phyloP scores from a whole-genome alignment of 768 basidiomycete species.

The Pulveroboletus frians region DNA sequence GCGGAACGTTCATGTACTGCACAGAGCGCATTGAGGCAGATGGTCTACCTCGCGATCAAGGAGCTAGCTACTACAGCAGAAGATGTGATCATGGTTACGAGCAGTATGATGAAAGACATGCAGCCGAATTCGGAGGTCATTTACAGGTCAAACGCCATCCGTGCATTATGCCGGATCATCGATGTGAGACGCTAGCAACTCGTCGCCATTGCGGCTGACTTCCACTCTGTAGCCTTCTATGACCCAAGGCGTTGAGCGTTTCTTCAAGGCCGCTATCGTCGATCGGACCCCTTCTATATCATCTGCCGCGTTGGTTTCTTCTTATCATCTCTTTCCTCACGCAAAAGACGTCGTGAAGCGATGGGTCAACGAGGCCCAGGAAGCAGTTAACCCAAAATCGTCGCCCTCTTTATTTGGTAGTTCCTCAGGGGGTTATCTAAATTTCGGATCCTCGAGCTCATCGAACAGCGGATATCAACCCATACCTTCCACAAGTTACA shows the following conservation, averaged over 20 bases:
- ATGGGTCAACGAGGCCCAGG: conserved; percentile 99
- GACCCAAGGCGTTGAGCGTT: conserved; percentile 97
- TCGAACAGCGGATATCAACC: conserved; percentile 65
- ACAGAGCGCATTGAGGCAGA: conserved; percentile 92
- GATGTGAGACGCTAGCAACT: conserved; percentile 60
- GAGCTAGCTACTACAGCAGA: conserved; percentile 94
- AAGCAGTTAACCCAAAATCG: conserved; percentile 88
- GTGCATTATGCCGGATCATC: conserved; percentile 93
- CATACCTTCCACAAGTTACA: conserved; percentile 83
- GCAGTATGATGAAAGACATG: conserved; percentile 99
- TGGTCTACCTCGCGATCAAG: conserved; percentile 98
- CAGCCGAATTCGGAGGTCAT: conserved; percentile 98
- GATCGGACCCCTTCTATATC: conserved; percentile 95
- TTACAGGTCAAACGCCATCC: conserved; percentile 95
- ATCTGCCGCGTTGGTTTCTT: conserved; percentile 92
- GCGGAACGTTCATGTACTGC: conserved; percentile 2
- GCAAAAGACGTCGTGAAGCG: conserved; percentile 96
- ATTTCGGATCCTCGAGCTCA: conserved; percentile 56
- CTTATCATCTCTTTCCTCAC: conserved; percentile 91
- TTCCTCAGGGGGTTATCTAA: conserved; percentile 59
- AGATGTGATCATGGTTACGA: conserved; percentile 99
- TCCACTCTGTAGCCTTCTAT: conserved; percentile 76
- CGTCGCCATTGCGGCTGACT: conserved; percentile 33
- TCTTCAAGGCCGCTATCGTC: conserved; percentile 99
- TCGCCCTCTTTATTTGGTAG: conserved; percentile 62